Conservation (phyloP, 148 eudicot species). For the Fallopia convolvulus region DNA sequence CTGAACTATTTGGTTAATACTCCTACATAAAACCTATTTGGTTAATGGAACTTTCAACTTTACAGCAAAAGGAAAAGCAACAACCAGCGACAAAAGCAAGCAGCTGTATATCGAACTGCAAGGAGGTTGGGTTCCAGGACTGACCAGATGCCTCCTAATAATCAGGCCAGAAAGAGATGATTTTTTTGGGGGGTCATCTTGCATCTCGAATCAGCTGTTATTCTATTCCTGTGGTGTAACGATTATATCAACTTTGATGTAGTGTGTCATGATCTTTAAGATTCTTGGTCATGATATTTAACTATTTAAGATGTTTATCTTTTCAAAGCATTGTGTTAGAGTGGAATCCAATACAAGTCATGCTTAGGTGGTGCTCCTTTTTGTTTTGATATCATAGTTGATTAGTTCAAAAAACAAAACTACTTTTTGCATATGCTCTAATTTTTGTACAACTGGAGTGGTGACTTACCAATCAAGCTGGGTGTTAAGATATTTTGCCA, state of each 20-base stretch:
- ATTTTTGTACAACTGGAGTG: not conserved
- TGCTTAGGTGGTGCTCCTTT: not conserved
- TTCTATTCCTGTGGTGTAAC: not conserved
- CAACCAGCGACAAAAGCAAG: conserved; percentile 54
- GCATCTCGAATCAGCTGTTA: not conserved
- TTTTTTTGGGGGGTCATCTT: not conserved
- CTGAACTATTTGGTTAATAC: conserved; percentile 13
- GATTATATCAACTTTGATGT: not conserved
- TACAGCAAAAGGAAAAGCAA: conserved; percentile 66
- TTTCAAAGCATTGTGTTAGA: not conserved
- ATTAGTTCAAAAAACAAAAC: not conserved
- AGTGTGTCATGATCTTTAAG: not conserved
- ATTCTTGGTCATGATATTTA: not conserved
- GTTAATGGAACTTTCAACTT: not conserved
- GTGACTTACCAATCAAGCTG: not conserved
- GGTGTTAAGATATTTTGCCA: not conserved
- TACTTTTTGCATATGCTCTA: not conserved
- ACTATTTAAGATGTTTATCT: not conserved
- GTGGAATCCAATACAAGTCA: not conserved
- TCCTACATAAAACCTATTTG: conserved; percentile 9
- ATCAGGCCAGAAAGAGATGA: conserved; percentile 29
- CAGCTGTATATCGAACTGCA: conserved; percentile 48
- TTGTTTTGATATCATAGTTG: not conserved
- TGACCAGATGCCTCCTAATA: conserved; percentile 27
- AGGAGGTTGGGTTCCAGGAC: conserved; percentile 40